Evolutionary conservation across 305 asterid species (phyloP).

Genomic region (Solanum aculeatissimum): DNA sequence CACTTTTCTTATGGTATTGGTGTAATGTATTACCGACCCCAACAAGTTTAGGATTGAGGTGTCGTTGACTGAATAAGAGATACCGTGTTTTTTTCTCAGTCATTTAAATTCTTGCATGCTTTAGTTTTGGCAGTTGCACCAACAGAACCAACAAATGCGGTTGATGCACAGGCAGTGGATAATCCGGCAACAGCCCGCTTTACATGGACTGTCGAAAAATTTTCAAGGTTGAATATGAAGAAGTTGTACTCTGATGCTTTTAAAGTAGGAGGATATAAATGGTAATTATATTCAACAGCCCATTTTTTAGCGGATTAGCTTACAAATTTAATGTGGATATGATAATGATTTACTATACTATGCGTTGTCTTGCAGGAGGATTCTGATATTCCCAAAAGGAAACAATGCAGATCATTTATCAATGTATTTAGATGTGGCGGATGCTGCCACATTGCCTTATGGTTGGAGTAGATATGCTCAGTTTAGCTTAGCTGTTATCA

Average conservation of each 20-base stretch:
- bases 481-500: constrained; percentile 37
- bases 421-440: constrained; percentile 47
- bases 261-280: constrained; percentile 36
- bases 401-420: constrained; percentile 44
- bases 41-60: neutral
- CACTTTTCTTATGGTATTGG: neutral
- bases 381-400: constrained; percentile 43
- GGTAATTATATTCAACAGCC: constrained; percentile 17
- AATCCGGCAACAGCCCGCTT: constrained; percentile 46
- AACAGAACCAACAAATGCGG: constrained; percentile 20
- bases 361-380: constrained; percentile 28
- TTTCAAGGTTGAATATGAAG: constrained; percentile 36
- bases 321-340: neutral
- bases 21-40: neutral
- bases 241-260: constrained; percentile 39
- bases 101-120: neutral
- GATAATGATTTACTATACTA: neutral
- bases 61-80: neutral
- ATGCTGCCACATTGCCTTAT: constrained; percentile 27
- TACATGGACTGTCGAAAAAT: constrained; percentile 42
- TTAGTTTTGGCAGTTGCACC: constrained; percentile 20
- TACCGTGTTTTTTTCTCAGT: neutral
- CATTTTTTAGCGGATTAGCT: constrained; percentile 18
- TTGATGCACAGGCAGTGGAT: constrained; percentile 31
- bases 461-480: constrained; percentile 52